Base-by-base conservation (phyloP, 176 grass and related monocot species). In the Alloteropsis semialata region DNA sequence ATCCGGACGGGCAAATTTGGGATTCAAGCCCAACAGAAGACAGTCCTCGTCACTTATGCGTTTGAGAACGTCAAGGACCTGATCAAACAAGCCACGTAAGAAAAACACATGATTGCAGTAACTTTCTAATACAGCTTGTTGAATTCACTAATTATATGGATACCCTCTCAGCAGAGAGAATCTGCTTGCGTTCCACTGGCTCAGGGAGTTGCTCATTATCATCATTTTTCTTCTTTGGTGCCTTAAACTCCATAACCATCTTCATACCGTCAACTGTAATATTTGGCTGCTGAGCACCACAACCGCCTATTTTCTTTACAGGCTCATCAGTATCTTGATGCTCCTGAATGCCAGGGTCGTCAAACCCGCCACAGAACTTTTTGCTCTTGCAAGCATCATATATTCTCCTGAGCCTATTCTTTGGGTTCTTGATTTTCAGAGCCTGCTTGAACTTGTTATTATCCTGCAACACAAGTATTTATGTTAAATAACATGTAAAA, bases 241-340 rank as follows among this genome's bases (percentile, higher is more conserved):
- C 85, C 90, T 97, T 94, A 63, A 90, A 97, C 72, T 94, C 95
- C 54, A 90, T 90, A 70, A 97, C 88, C 95, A 97, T 97, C 79
- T 94, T 97, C 95, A 97, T 97, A 43, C 95, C 95, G 63, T 97
- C 95, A 61, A 97, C 86, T 46, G 90, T 97, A 59, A 97, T 97
- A 87, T 85, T 94, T 77, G 95, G 90, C 88, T 97, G 95, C 81
- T 92, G 92, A 79, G 95, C 92, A 72, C 95, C 92, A 83, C 92
- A 97, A n/a, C 92, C 92, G 63, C 86, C 84, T 80, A 84, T 91
- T 87, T 90, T 92, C 67, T 97, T 94, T 14, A 87, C 79, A 37
- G 88, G 86, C 49, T 92, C 95, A 42, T 92, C 86, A 76, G 79
- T 56, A 83, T 89, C 94, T 58, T 92, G 87, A 21, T 92, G 91